These are phyloP conservation scores for Leccinum uliginosum DNA, from an alignment of 768 basidiomycete genomes.

Conservation along the genomic window DNA sequence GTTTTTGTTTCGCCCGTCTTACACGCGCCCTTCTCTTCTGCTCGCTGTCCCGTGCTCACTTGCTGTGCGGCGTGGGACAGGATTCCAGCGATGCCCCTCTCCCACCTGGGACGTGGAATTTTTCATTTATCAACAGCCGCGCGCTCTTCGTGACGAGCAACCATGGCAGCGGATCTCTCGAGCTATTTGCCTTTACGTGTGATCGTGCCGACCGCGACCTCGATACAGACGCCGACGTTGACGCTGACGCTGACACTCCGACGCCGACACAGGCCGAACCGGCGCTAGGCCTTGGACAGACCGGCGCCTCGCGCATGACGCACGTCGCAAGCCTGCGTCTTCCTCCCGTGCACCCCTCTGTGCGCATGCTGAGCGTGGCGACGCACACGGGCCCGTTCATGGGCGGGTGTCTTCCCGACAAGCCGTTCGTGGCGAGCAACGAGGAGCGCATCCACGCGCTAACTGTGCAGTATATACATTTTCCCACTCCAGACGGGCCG, in stretches of 20 bases:
- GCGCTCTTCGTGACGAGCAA: conserved; percentile 41
- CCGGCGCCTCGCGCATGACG: conserved; percentile 1
- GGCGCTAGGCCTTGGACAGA: background rate
- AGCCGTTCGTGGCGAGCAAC: conserved; percentile 26
- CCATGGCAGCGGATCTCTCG: conserved; percentile 33
- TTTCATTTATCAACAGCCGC: conserved; percentile 43
- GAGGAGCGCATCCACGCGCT: conserved; percentile 21
- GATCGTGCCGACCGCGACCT: background rate
- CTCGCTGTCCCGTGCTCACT: background rate
- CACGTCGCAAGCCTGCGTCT: conserved; percentile 19
- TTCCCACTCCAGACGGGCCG: background rate
- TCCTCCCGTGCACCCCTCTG: conserved; percentile 7
- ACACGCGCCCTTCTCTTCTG: background rate
- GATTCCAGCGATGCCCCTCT: conserved; percentile 21
- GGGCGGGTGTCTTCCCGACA: conserved; percentile 19
- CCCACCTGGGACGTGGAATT: conserved; percentile 35
- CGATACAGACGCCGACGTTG: background rate
- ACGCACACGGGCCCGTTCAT: conserved; percentile 35
- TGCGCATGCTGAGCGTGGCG: conserved; percentile 14
- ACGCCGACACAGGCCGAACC: background rate
- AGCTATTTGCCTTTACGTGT: conserved; percentile 39
- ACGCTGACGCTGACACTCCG: background rate
- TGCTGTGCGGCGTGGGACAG: conserved; percentile 19
- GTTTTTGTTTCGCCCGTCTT: no score
- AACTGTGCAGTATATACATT: conserved; percentile 21